Base-by-base conservation (phyloP, 352 stramenopile species). In the Blastocystis sp. region DNA sequence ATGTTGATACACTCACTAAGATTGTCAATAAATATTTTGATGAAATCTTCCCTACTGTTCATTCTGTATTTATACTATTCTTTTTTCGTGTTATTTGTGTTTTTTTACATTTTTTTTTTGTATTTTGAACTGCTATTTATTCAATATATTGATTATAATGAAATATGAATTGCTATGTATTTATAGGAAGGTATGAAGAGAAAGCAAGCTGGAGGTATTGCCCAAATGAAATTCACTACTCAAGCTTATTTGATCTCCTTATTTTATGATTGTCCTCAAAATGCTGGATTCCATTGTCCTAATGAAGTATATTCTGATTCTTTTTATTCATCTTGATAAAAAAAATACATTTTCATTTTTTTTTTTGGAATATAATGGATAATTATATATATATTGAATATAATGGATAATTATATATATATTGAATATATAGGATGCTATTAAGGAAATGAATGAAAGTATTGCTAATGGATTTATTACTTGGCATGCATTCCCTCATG, bases 21-120 rank as follows among this genome's bases (percentile, higher is more conserved):
- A 62, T 62, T 18, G 52, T 62, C 13, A 62, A 62, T n/a, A 24
- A 42, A 25, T 62, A 62, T 28, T 62, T 62, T 41, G 52, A 62
- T 27, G 52, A 62, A 42, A 62, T 62, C 30, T 62, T 36, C 31
- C 52, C 37, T 48, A 39, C 39, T 21, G 36, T 62, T 16, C 54
- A 35, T 34, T 42, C 9, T 19, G 52, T 62, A 47, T 62, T 1
- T 39, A 27, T 6, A 37, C 21, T 62, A 18, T 11, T n/a, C n/a
- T n/a, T n/a, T n/a, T n/a, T n/a, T n/a, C n/a, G n/a, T n/a, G n/a
- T n/a, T n/a, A n/a, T n/a, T n/a, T n/a, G n/a, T n/a, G n/a, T n/a
- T n/a, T n/a, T n/a, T n/a, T n/a, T n/a, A n/a, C n/a, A n/a, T n/a
- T n/a, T n/a, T n/a, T n/a, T n/a, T n/a, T n/a, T n/a, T n/a, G n/a